A percentile compares a stretch with the other conserved stretches of the same genome.
These are phyloP conservation scores for Aspergillus sclerotioniger DNA, from an alignment of 495 filamentous ascomycete species.

Conservation along the genomic window DNA sequence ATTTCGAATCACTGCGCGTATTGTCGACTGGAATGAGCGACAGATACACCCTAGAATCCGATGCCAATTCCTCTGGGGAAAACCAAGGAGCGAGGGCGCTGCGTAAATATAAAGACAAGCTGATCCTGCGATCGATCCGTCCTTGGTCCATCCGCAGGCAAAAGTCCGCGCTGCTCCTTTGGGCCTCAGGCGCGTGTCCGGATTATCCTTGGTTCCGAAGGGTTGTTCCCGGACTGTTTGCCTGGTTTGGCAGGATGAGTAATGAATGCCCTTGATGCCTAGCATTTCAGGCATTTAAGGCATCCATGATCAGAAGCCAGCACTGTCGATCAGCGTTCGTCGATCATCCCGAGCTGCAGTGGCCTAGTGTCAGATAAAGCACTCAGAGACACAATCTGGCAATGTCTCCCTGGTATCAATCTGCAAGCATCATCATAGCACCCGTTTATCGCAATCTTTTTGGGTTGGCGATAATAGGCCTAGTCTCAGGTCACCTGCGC, in stretches of 20 bases:
- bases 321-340: neutral
- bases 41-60: constrained; percentile 1
- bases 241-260: neutral
- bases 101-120: constrained; percentile 14
- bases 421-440: too few species aligned
- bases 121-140: constrained; percentile 29
- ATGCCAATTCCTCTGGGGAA: constrained; percentile 21
- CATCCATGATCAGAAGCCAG: too few species aligned
- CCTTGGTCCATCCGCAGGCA: constrained; percentile 18
- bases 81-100: constrained; percentile 12
- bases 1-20: constrained; percentile 11
- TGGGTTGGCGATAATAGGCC: neutral
- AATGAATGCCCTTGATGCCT: neutral
- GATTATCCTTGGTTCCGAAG: constrained; percentile 17
- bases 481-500: constrained; percentile 4
- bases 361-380: too few species aligned
- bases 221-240: constrained; percentile 5
- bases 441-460: too few species aligned
- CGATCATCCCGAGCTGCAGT: neutral
- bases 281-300: neutral
- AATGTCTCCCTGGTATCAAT: too few species aligned
- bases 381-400: too few species aligned
- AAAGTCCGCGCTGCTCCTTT: constrained; percentile 35
- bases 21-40: constrained; percentile 9
- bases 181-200: constrained; percentile 25